These are phyloP conservation scores for Fusarium pilosicola DNA, from an alignment of 2,329 filamentous ascomycete genomes.

Conservation along the genomic window DNA sequence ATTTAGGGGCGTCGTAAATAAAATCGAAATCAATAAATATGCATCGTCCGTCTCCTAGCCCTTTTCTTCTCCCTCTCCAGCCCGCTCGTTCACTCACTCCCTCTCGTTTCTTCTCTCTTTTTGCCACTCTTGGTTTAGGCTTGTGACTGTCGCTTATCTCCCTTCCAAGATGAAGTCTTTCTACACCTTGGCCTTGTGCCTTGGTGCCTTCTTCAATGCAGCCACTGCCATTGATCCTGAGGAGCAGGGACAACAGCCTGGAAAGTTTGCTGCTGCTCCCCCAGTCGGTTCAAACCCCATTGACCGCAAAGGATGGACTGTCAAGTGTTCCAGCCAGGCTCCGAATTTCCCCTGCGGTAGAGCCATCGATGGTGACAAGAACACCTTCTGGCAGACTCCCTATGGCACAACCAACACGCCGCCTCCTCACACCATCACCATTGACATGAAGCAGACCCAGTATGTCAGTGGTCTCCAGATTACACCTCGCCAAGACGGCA, in stretches of 20 bases:
- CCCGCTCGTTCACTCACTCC: constrained; percentile 1
- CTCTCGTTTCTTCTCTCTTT: not conserved
- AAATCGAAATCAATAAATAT: constrained; percentile 23
- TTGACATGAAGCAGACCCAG: constrained; percentile 31
- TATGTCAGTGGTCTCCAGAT: constrained; percentile 30
- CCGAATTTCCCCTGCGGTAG: constrained; percentile 15
- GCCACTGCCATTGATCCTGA: constrained; percentile 9
- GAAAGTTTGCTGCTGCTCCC: constrained; percentile 22
- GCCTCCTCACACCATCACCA: constrained; percentile 22
- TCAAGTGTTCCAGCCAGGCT: constrained; percentile 31
- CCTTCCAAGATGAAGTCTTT: constrained; percentile 7
- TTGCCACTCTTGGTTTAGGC: constrained; percentile 7
- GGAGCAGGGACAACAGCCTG: constrained; percentile 13
- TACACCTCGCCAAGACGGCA: constrained; percentile 30
- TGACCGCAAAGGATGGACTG: constrained; percentile 31
- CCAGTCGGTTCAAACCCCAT: constrained; percentile 27
- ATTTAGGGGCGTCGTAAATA: not conserved
- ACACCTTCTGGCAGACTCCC: constrained; percentile 34
- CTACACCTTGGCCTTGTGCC: constrained; percentile 16
- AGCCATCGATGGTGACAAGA: constrained; percentile 25
- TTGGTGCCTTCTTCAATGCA: constrained; percentile 3
- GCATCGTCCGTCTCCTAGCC: not conserved
- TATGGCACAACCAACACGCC: constrained; percentile 25
- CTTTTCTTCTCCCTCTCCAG: not conserved
- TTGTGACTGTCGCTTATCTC: not conserved